phyloP scores from a whole-genome alignment of 371 early-diverging fungal species.

The Mucor mucedo region DNA sequence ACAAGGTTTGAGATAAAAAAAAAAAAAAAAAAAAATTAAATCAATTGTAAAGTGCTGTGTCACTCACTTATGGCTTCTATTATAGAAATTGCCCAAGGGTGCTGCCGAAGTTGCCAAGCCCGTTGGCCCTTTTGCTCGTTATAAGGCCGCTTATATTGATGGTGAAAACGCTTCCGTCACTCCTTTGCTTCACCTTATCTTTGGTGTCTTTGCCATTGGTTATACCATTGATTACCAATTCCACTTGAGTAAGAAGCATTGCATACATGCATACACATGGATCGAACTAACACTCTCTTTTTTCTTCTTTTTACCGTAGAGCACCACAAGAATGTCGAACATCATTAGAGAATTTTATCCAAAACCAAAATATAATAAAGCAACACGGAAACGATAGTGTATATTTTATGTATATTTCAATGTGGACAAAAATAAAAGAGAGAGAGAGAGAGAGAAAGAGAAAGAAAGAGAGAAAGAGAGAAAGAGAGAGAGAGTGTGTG shows the following conservation, averaged over 20 bases:
- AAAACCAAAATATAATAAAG: conserved; percentile 5
- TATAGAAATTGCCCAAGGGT: conserved; percentile 59
- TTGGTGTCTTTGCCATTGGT: conserved; percentile 58
- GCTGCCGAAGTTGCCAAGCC: conserved; percentile 47
- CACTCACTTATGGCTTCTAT: not conserved
- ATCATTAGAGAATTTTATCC: conserved; percentile 49
- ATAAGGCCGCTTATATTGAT: conserved; percentile 71
- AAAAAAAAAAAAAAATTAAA: not conserved
- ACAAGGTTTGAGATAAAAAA: conserved; percentile 42
- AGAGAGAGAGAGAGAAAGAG: not conserved
- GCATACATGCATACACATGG: not conserved
- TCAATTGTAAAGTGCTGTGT: not conserved
- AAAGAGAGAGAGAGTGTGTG: not conserved
- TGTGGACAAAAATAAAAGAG: not conserved
- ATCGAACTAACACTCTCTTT: too few species aligned
- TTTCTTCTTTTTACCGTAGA: conserved; percentile 33
- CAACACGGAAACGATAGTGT: not conserved
- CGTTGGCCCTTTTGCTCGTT: conserved; percentile 53
- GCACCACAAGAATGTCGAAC: conserved; percentile 76
- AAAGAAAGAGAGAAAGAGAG: too few species aligned
- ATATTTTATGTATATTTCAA: too few species aligned
- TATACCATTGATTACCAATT: conserved; percentile 73
- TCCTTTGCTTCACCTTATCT: conserved; percentile 61
- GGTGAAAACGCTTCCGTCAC: conserved; percentile 66
- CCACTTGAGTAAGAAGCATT: conserved; percentile 65